Conservation (phyloP, 441 rosid species). For the Pelargonium fulgidum region DNA sequence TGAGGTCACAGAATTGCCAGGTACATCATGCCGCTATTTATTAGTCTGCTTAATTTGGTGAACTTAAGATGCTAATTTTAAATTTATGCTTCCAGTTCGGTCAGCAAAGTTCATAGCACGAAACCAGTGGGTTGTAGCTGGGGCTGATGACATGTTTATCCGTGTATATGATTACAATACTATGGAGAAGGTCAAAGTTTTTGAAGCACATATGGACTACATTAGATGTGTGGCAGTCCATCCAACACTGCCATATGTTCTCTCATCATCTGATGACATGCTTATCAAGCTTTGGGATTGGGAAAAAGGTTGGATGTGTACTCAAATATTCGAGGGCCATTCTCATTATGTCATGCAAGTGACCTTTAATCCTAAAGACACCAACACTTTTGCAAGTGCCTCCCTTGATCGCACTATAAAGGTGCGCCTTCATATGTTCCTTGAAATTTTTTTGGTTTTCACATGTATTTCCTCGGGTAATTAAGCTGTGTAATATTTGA, state of each 20-base stretch:
- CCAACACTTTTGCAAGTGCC: conserved; percentile 73
- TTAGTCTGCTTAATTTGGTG: neutral
- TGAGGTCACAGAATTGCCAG: conserved; percentile 62
- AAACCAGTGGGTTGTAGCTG: conserved; percentile 72
- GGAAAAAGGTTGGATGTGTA: conserved; percentile 87
- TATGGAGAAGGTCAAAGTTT: conserved; percentile 68
- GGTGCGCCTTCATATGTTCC: conserved; percentile 32
- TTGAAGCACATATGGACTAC: conserved; percentile 82
- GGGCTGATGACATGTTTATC: conserved; percentile 66
- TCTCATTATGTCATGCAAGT: conserved; percentile 90
- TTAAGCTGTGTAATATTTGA: neutral
- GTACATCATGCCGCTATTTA: conserved; percentile 23
- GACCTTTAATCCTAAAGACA: conserved; percentile 60
- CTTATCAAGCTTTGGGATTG: conserved; percentile 92
- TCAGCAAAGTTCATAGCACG: conserved; percentile 66
- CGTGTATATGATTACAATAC: conserved; percentile 69
- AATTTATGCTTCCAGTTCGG: conserved; percentile 43
- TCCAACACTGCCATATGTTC: conserved; percentile 67
- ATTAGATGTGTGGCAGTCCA: conserved; percentile 71
- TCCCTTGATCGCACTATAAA: conserved; percentile 80
- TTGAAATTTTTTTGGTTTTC: conserved; percentile 11
- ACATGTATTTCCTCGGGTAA: conserved; percentile 13
- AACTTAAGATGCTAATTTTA: conserved; percentile 3
- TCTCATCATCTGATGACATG: conserved; percentile 83
- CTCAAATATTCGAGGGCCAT: conserved; percentile 74